A percentile compares a stretch with the other conserved stretches of the same genome.
Conservation (phyloP, 805 yeast genomes). For the Komagataella phaffii region DNA sequence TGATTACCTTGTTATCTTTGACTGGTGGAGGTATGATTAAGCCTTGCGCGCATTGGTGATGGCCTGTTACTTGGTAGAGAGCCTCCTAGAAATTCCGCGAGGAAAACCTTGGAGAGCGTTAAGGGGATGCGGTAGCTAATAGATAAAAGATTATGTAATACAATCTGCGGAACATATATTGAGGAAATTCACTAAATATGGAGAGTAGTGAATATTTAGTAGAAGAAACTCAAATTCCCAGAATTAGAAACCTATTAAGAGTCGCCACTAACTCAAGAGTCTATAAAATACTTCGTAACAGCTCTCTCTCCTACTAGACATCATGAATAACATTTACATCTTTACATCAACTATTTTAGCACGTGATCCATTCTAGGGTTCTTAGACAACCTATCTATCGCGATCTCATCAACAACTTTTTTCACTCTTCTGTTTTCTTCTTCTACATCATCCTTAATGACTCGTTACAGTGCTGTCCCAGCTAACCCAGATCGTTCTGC, state of each 20-base stretch:
- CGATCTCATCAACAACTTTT: neutral
- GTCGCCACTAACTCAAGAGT: too few species aligned
- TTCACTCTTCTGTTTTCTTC: neutral
- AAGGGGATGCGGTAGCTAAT: neutral
- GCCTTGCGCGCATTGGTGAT: neutral
- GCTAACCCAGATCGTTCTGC: slow-evolving; percentile 99
- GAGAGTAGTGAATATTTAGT: too few species aligned
- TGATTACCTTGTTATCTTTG: neutral
- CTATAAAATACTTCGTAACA: too few species aligned
- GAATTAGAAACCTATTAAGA: too few species aligned
- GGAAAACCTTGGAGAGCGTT: neutral
- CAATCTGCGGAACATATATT: too few species aligned
- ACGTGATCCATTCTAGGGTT: neutral
- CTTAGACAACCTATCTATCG: neutral
- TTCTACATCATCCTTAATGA: slow-evolving; percentile 40
- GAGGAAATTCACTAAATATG: too few species aligned
- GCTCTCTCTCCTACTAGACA: neutral
- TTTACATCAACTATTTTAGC: neutral
- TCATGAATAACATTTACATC: neutral
- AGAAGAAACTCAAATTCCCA: too few species aligned
- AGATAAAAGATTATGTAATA: too few species aligned
- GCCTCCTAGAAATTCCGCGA: neutral
- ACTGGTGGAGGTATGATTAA: neutral
- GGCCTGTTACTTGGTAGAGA: neutral
- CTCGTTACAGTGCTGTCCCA: slow-evolving; percentile 99